phyloP scores from a whole-genome alignment of 768 basidiomycete genomes.

The Russula foetens region DNA sequence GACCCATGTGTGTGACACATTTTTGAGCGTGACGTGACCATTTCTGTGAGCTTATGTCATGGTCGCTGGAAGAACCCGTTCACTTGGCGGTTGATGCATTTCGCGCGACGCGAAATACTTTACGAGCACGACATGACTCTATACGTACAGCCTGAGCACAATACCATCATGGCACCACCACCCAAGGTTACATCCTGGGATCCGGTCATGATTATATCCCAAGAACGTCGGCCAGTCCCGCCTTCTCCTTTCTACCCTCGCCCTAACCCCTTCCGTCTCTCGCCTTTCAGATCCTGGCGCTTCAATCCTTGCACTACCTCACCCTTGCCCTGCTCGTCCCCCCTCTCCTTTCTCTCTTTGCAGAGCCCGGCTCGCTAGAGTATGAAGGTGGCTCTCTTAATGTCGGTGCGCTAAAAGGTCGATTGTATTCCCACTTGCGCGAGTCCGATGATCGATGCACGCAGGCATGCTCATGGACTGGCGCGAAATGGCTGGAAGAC shows the following conservation, averaged over 20 bases:
- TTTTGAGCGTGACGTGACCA: too few relatives aligned
- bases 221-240: constrained; percentile 38
- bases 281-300: constrained; percentile 55
- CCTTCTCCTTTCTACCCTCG: constrained; percentile 1
- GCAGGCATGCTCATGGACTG: constrained; percentile 93
- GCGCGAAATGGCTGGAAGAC: constrained; percentile 86
- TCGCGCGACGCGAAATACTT: too few relatives aligned
- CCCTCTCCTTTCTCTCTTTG: constrained; percentile 67
- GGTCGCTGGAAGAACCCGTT: too few relatives aligned
- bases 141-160: too few relatives aligned
- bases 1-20: too few relatives aligned
- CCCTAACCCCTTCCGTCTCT: not conserved
- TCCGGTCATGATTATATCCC: constrained; percentile 78
- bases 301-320: constrained; percentile 93
- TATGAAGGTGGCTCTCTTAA: constrained; percentile 77
- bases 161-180: constrained; percentile 30
- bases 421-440: not conserved
- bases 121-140: too few relatives aligned
- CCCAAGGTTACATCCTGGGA: constrained; percentile 67
- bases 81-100: too few relatives aligned
- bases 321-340: constrained; percentile 78
- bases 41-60: too few relatives aligned
- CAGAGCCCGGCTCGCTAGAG: constrained; percentile 59
- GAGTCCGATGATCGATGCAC: not conserved
- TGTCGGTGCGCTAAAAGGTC: constrained; percentile 46